Conservation (phyloP, 257 asterid genomes). For the Fraxinus americana region DNA sequence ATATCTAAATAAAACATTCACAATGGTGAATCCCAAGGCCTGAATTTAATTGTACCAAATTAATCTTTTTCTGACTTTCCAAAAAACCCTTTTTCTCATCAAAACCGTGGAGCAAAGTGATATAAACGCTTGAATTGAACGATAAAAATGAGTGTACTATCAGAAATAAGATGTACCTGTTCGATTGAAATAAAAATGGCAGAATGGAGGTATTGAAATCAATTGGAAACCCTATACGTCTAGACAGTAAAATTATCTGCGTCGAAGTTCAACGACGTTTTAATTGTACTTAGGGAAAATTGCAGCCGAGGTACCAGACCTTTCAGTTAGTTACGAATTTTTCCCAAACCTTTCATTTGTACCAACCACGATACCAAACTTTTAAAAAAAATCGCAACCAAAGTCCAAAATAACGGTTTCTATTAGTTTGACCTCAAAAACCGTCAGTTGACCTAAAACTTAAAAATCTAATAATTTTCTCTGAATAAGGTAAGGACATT, state of each 20-base stretch:
- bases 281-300: neutral
- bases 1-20: neutral
- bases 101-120: neutral
- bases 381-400: too few species aligned
- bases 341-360: too few species aligned
- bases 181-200: neutral
- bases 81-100: neutral
- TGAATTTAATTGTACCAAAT: neutral
- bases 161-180: constrained; percentile 20
- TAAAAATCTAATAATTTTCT: too few species aligned
- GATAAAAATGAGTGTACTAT: neutral
- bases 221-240: constrained; percentile 29
- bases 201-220: constrained; percentile 2
- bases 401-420: too few species aligned
- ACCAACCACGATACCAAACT: too few species aligned
- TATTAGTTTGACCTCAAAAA: too few species aligned
- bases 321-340: too few species aligned
- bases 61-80: constrained; percentile 1
- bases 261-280: neutral
- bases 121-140: constrained; percentile 1
- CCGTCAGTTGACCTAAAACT: too few species aligned
- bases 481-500: too few species aligned
- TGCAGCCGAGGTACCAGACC: too few species aligned
- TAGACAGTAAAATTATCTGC: neutral
- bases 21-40: too few species aligned